These are phyloP conservation scores for Boletus rex-veris DNA, from an alignment of 768 basidiomycete genomes.

Conservation along the genomic window DNA sequence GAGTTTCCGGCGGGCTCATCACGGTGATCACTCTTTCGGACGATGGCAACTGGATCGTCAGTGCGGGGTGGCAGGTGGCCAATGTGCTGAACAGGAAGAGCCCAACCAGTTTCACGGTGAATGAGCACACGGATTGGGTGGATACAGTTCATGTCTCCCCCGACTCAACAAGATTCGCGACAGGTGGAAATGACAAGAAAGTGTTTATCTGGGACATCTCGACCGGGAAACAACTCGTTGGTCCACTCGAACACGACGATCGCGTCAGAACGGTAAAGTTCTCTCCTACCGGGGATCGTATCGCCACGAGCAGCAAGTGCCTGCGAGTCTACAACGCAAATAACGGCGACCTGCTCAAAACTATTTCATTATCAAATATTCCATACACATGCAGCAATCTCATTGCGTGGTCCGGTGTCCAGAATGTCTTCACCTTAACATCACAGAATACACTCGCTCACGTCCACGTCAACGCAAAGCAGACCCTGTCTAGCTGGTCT, in stretches of 20 bases:
- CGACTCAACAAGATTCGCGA: slow-evolving; percentile 3
- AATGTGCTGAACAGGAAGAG: not conserved
- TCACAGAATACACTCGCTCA: not conserved
- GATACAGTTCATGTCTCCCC: not conserved
- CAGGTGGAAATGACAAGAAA: not conserved
- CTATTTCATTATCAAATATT: not conserved
- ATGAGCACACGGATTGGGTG: not conserved
- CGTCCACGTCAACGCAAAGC: not conserved
- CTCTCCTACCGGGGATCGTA: slow-evolving; percentile 3
- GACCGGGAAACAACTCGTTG: slow-evolving; percentile 4
- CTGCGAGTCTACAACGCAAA: not conserved
- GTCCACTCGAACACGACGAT: slow-evolving; percentile 1
- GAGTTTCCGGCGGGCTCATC: not conserved
- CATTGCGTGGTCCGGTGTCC: not conserved
- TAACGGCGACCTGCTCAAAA: not conserved
- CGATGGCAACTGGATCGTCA: not conserved
- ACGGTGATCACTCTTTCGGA: not conserved
- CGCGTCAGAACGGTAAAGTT: slow-evolving; percentile 3
- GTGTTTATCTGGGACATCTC: slow-evolving; percentile 5
- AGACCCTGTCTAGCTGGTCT: not conserved
- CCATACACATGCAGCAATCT: not conserved
- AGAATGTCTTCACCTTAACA: not conserved
- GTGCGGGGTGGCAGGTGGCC: not conserved
- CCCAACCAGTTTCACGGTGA: not conserved
- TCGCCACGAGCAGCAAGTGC: not conserved